Conservation (phyloP, 2,329 filamentous ascomycete species). For the Ophiostoma australiae region DNA sequence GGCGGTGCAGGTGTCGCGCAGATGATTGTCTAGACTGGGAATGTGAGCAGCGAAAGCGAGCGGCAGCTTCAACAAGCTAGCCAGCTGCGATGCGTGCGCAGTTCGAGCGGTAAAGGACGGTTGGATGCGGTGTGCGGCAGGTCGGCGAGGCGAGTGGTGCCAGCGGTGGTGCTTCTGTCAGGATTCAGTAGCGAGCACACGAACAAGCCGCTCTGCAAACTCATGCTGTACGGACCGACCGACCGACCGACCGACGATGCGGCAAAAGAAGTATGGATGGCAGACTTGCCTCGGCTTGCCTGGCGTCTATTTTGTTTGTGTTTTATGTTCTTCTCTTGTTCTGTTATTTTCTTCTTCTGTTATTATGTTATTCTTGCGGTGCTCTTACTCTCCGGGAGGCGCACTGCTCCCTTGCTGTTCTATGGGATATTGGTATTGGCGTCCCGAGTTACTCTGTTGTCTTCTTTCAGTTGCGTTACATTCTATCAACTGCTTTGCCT, state of each 20-base stretch:
- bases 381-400: background rate
- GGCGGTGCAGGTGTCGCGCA: conserved; percentile 90
- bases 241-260: background rate
- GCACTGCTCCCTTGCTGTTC: conserved; percentile 9
- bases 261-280: background rate
- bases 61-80: background rate
- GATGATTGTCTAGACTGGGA: conserved; percentile 69
- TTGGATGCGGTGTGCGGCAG: background rate
- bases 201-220: background rate
- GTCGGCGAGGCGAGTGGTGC: background rate
- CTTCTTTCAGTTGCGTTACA: background rate
- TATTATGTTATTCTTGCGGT: background rate
- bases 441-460: conserved; percentile 2
- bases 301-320: background rate
- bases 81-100: background rate
- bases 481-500: background rate
- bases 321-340: background rate
- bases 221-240: background rate
- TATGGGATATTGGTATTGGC: conserved; percentile 8
- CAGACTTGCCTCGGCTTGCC: background rate
- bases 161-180: too few species aligned
- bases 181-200: background rate
- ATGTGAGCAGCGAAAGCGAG: too few species aligned
- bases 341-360: background rate
- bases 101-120: background rate